Evolutionary conservation across 495 filamentous ascomycete genomes (phyloP).

Genomic region (Daldinia decipiens): DNA sequence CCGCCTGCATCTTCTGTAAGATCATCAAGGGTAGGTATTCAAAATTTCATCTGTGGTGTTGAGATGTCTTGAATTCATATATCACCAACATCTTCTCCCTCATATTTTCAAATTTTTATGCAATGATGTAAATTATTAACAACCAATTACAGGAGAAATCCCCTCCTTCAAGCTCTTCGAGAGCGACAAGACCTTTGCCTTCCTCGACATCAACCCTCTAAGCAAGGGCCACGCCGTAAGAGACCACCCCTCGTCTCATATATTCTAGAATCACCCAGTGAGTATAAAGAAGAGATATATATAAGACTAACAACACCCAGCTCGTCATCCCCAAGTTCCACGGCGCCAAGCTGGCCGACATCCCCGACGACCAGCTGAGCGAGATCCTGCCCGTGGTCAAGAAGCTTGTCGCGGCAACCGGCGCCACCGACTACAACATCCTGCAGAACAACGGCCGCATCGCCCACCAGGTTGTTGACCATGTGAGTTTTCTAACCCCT

Average conservation of each 20-base stretch:
- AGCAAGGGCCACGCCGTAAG: constrained; percentile 83
- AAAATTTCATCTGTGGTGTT: neutral
- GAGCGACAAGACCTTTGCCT: constrained; percentile 90
- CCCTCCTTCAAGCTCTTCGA: constrained; percentile 96
- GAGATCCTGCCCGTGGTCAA: constrained; percentile 92
- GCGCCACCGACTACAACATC: constrained; percentile 86
- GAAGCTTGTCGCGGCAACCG: constrained; percentile 80
- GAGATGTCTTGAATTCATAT: neutral
- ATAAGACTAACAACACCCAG: constrained; percentile 55
- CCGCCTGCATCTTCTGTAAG: constrained; percentile 95
- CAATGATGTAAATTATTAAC: constrained; percentile 9
- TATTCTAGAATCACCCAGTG: too few relatives aligned
- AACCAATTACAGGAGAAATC: constrained; percentile 75
- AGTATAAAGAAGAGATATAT: neutral
- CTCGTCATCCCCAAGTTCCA: constrained; percentile 97
- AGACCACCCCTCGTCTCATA: too few relatives aligned
- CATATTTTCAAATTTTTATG: neutral
- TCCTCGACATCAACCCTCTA: constrained; percentile 94
- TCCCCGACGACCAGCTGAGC: constrained; percentile 86
- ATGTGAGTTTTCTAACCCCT: constrained; percentile 65
- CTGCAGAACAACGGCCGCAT: constrained; percentile 94
- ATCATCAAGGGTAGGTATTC: constrained; percentile 85
- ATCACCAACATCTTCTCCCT: neutral
- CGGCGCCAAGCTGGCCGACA: constrained; percentile 89
- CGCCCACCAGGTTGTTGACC: constrained; percentile 95